A percentile compares a stretch with the other conserved stretches of the same genome.
phyloP scores from a whole-genome alignment of 1,284 basidiomycete species.

The Melanopsichium pennsylvanicum region DNA sequence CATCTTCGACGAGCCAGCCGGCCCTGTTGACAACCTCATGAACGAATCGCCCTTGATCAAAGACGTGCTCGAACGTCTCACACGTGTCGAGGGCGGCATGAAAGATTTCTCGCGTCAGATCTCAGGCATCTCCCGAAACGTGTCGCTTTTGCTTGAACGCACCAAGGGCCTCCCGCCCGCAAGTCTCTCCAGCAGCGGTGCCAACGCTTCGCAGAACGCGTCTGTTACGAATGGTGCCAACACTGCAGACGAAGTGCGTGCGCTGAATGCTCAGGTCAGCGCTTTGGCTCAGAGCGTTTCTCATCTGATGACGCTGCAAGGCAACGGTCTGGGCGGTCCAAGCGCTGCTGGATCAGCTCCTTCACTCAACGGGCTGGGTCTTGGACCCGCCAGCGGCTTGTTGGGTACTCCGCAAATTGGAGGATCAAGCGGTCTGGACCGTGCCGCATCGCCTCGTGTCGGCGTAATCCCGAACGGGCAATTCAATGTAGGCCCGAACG shows the following conservation, averaged over 20 bases:
- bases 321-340: conserved; percentile 13
- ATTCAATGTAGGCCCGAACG: conserved; percentile 9
- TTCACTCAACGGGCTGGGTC: conserved; percentile 31
- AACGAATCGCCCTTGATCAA: conserved; percentile 70
- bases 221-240: conserved; percentile 2
- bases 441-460: conserved; percentile 36
- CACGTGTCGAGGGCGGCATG: conserved; percentile 75
- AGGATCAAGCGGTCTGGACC: conserved; percentile 22
- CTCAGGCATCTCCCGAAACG: conserved; percentile 77
- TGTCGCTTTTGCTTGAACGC: conserved; percentile 78
- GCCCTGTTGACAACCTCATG: conserved; percentile 12
- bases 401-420: conserved; percentile 38
- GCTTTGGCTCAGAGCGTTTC: conserved; percentile 50
- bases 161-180: conserved; percentile 34
- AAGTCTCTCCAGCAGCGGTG: conserved; percentile 29
- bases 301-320: conserved; percentile 46
- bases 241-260: conserved; percentile 45
- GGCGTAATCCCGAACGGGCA: conserved; percentile 15
- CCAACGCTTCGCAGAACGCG: background rate
- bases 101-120: conserved; percentile 79
- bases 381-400: conserved; percentile 17
- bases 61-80: conserved; percentile 78
- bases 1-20: conserved; percentile 17
- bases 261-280: conserved; percentile 51
- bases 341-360: conserved; percentile 1